A percentile compares a stretch with the other conserved stretches of the same genome.
phyloP scores from a whole-genome alignment of 768 basidiomycete genomes.

The Mycena rosella region DNA sequence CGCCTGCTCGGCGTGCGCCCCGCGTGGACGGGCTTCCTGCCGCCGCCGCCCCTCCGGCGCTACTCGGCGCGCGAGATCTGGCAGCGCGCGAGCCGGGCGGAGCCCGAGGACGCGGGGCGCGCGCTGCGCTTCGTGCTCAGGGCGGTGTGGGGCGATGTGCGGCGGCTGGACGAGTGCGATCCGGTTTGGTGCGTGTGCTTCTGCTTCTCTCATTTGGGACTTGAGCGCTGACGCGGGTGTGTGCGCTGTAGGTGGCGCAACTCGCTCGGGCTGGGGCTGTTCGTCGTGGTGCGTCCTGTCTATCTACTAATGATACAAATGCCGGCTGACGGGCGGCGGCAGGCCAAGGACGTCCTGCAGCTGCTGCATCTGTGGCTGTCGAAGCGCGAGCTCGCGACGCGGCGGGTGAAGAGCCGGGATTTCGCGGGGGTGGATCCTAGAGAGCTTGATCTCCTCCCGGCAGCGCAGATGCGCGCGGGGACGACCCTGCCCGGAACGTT shows the following conservation, averaged over 20 bases:
- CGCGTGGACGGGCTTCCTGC: constrained; percentile 26
- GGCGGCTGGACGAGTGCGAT: constrained; percentile 75
- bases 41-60: constrained; percentile 40
- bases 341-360: constrained; percentile 79
- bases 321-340: not conserved
- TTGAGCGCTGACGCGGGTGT: no score
- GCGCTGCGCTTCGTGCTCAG: constrained; percentile 55
- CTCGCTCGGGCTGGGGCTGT: constrained; percentile 74
- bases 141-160: constrained; percentile 67
- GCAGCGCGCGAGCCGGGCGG: constrained; percentile 26
- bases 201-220: no score
- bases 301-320: not conserved
- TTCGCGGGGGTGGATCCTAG: constrained; percentile 79
- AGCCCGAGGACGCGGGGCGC: constrained; percentile 41
- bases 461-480: not conserved
- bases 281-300: constrained; percentile 65
- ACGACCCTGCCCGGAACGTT: constrained; percentile 1
- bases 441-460: constrained; percentile 73
- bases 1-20: constrained; percentile 53
- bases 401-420: constrained; percentile 75
- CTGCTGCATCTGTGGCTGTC: constrained; percentile 77
- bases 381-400: constrained; percentile 78
- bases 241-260: constrained; percentile 68
- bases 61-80: constrained; percentile 35
- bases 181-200: constrained; percentile 71